A percentile compares a stretch with the other conserved stretches of the same genome.
These are phyloP conservation scores for Xanthoconium separans DNA, from an alignment of 1,284 basidiomycete genomes.

Conservation along the genomic window DNA sequence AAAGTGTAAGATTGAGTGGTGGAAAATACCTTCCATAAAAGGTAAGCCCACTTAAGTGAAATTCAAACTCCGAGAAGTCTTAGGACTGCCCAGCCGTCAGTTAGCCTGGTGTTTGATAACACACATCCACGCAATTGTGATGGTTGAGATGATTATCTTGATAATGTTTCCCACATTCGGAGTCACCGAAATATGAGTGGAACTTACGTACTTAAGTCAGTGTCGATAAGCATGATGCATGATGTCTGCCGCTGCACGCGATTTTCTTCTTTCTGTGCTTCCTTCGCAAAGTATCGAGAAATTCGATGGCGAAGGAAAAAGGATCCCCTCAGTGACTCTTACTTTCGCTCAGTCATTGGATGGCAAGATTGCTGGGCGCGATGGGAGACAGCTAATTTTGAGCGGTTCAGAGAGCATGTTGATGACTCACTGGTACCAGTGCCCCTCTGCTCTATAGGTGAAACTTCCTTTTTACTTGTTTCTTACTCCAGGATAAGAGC, in stretches of 20 bases:
- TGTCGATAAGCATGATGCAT: neutral
- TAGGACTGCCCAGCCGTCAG: too few relatives aligned
- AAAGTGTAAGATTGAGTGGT: too few relatives aligned
- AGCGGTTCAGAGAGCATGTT: conserved; percentile 87
- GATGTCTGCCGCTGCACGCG: conserved; percentile 15
- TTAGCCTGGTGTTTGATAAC: too few relatives aligned
- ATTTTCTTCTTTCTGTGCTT: conserved; percentile 32
- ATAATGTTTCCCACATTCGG: too few relatives aligned
- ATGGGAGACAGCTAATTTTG: conserved; percentile 75
- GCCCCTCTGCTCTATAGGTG: neutral
- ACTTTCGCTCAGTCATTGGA: conserved; percentile 97
- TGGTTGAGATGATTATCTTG: too few relatives aligned
- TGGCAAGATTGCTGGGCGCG: conserved; percentile 83
- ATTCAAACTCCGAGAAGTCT: too few relatives aligned
- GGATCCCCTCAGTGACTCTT: conserved; percentile 65
- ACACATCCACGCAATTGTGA: too few relatives aligned
- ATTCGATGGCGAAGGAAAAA: conserved; percentile 13
- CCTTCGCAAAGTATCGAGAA: conserved; percentile 16
- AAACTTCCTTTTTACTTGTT: conserved; percentile 3
- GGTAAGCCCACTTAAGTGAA: too few relatives aligned
- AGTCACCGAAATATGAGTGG: too few relatives aligned
- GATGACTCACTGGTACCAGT: conserved; percentile 89
- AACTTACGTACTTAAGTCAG: too few relatives aligned
- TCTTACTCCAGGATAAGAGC: conserved; percentile 66
- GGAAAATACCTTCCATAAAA: too few relatives aligned